A percentile compares a stretch with the other conserved stretches of the same genome.
These are phyloP conservation scores for Podosphaera xanthii DNA, from an alignment of 2,329 filamentous ascomycete species.

Conservation along the genomic window DNA sequence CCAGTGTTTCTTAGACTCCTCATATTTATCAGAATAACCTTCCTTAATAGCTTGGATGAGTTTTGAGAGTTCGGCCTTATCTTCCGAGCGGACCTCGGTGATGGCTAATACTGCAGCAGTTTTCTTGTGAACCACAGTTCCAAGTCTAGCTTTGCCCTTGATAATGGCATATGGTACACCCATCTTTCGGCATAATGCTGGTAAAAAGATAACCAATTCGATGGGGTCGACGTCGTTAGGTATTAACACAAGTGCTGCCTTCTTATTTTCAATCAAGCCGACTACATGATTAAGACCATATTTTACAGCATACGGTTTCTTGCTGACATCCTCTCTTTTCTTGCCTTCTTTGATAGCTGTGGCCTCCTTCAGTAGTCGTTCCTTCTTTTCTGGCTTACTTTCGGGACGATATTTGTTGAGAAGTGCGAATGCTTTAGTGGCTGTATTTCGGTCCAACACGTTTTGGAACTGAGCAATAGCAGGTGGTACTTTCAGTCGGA, in stretches of 20 bases:
- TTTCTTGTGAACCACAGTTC: slow-evolving; percentile 99
- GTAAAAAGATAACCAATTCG: slow-evolving; percentile 97
- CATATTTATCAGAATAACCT: slow-evolving; percentile 88
- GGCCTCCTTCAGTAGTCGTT: slow-evolving; percentile 93
- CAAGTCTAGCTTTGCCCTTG: slow-evolving; percentile 98
- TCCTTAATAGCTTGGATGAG: slow-evolving; percentile 93
- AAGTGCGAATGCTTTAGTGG: slow-evolving; percentile 93
- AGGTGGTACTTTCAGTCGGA: slow-evolving; percentile 96
- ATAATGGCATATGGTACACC: slow-evolving; percentile 97
- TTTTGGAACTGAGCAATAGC: slow-evolving; percentile 95
- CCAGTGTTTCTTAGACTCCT: slow-evolving; percentile 82
- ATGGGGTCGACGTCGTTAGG: slow-evolving; percentile 99
- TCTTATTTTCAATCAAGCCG: slow-evolving; percentile 97
- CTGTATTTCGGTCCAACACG: slow-evolving; percentile 89
- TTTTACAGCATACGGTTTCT: slow-evolving; percentile 99
- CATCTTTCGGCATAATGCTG: slow-evolving; percentile 99
- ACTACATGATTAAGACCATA: slow-evolving; percentile 99
- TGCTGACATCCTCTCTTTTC: slow-evolving; percentile 99
- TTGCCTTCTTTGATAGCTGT: slow-evolving; percentile 95
- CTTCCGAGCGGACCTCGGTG: slow-evolving; percentile 91
- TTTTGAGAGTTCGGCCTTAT: slow-evolving; percentile 96
- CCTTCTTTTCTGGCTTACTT: slow-evolving; percentile 99
- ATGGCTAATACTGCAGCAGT: slow-evolving; percentile 88
- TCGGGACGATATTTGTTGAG: slow-evolving; percentile 99
- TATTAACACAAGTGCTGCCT: slow-evolving; percentile 92